Base-by-base conservation (phyloP, 2,329 filamentous ascomycete genomes). In the Lasiodiplodia citricola region DNA sequence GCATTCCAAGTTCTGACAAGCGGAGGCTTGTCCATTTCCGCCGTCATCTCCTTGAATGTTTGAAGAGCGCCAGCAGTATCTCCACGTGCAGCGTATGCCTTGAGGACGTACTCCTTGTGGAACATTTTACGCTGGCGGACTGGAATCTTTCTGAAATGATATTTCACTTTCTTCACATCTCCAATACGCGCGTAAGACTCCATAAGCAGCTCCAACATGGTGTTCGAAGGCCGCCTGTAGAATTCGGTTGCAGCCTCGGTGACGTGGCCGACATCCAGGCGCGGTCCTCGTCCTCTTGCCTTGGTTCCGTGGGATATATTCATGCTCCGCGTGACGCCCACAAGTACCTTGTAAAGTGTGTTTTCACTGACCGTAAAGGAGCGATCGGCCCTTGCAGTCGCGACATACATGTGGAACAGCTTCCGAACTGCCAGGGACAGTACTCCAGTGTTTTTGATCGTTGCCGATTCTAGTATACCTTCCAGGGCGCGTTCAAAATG, bases 1-100 rank as follows among this genome's bases (percentile, higher is more conserved):
- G 90, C 89, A 75, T 97, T 97, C 90, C 91, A 97, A 71, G 87
- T 88, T 44, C 83, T 77, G 1, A 85, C 77, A 71, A 88, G 87
- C 7, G 90, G 90, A 52, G 82, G 72, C 18, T 91, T 73, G 0
- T 82, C 79, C 73, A 89, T 90, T 62, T 87, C 83, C 7, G 80
- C 73, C 28, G 77, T 75, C 68, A 96, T 87, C n/a, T 85, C 83
- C 57, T 87, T 75, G 70, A 97, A 91, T 44, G 90, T 86, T 23
- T 82, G 77, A 62, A 87, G 80, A 0, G 90, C 88, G 63, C 87
- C 83, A 3, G 81, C 75, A 0, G 91, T 77, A 72, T 97, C 88
- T 2, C 89, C 91, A 62, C 87, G 83, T 68, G 88, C 86, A 1
- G 93, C 90, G 79, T 95, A 88, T 0, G 90, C 91, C 71, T 91